Percentiles rank a stretch among this genome's conserved stretches.
phyloP scores from a whole-genome alignment of 2,329 filamentous ascomycete species.

The Claviceps paspali region DNA sequence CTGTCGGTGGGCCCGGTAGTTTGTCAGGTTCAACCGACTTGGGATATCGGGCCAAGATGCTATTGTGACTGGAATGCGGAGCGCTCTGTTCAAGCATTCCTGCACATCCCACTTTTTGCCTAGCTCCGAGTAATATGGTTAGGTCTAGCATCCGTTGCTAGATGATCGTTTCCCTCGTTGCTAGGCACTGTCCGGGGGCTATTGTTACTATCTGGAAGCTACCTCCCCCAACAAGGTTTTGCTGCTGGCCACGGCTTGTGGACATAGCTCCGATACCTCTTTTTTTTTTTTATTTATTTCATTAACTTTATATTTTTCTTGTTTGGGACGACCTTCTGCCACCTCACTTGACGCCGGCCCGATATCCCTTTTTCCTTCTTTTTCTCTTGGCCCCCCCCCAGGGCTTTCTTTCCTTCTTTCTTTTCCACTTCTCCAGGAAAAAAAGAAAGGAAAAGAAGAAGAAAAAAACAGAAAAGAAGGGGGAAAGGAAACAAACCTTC shows the following conservation, averaged over 20 bases:
- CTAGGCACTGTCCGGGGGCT: conserved; percentile 4
- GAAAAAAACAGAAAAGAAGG: too few species aligned
- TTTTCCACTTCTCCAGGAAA: too few species aligned
- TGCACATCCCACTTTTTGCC: conserved; percentile 4
- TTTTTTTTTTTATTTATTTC: too few species aligned
- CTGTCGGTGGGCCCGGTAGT: conserved; percentile 2
- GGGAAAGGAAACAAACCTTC: too few species aligned
- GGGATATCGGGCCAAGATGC: conserved; percentile 4
- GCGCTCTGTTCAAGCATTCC: conserved; percentile 7
- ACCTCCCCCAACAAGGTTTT: conserved; percentile 5
- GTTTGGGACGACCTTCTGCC: too few species aligned
- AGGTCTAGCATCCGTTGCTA: conserved; percentile 6
- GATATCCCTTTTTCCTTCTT: not conserved
- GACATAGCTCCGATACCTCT: conserved; percentile 3
- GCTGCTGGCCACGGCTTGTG: not conserved
- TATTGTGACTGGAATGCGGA: conserved; percentile 7
- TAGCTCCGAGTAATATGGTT: conserved; percentile 5
- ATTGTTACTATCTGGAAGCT: conserved; percentile 6
- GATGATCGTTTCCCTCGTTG: conserved; percentile 6
- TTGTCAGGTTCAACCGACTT: conserved; percentile 4
- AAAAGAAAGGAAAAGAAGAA: too few species aligned
- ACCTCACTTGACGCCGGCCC: too few species aligned
- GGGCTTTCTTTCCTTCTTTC: not conserved
- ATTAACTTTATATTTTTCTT: not conserved
- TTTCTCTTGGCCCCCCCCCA: not conserved